Base-by-base conservation (phyloP, 2,329 filamentous ascomycete genomes). In the Botryotinia calthae region DNA sequence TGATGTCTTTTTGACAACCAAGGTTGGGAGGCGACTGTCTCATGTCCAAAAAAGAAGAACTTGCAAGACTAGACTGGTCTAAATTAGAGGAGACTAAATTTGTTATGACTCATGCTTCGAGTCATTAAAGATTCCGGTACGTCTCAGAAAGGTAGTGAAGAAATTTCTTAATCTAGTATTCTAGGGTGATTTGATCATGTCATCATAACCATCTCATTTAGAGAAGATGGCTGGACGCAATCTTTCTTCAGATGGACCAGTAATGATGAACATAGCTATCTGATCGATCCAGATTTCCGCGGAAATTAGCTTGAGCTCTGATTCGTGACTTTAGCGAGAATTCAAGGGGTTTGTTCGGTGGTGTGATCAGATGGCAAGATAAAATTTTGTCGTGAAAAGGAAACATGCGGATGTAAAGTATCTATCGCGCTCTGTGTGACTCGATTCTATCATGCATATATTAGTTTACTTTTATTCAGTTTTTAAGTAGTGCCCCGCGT, bases 41-140 rank as follows among this genome's bases (percentile, higher is more conserved):
- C 1, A 37, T 8, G 0, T 18, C 18, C 6, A 5, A 14, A 4
- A 20, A 28, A 0, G 1, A 1, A 9, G 2, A 12, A 37, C 1
- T 14, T 12, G 14, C 14, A 46, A 20, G 6, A 18, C 20, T 9
- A 1, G 2, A n/a, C 3, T 12, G 12, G 25, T 0, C 2, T 2
- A 18, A 25, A 37, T 20, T 8, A 20, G 7, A 66, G 28, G 22
- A 18, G 16, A 28, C 6, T 2, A 28, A 1, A 4, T 4, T 8
- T 28, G n/a, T 28, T 28, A 28, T 2, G 18, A 8, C 8, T 18
- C 14, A 4, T 56, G 3, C n/a, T 5, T 28, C 6, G 3, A 14
- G 28, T 56, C 14, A 56, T 18, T 8, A 0, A 16, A 51, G 0
- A n/a, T 28, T 18, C 14, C 9, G 7, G 51, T 9, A 56, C 7